Evolutionary conservation across 345 rosid genomes (phyloP).

Genomic region (Citrus maxima): DNA sequence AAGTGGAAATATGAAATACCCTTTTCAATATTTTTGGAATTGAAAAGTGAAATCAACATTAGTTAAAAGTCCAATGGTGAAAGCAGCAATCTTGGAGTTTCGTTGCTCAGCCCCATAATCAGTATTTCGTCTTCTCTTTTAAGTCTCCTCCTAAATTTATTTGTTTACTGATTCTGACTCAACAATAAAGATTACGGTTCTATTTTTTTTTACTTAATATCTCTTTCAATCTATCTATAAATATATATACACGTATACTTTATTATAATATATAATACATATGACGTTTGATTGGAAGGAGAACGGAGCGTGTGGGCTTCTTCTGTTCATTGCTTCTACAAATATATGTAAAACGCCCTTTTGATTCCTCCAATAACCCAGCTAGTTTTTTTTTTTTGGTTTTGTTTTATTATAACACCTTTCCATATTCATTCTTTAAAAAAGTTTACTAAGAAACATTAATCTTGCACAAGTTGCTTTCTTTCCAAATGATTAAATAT

Average conservation of each 20-base stretch:
- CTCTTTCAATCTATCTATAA: background rate
- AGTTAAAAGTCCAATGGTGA: constrained; percentile 3
- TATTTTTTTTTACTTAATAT: background rate
- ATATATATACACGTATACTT: background rate
- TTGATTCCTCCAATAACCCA: constrained; percentile 22
- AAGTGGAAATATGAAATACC: background rate
- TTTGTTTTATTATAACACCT: background rate
- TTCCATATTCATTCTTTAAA: constrained; percentile 15
- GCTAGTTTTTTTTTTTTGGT: constrained; percentile 15
- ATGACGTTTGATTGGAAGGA: constrained; percentile 49
- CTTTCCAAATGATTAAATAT: constrained; percentile 20
- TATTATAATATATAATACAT: constrained; percentile 33
- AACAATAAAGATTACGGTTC: background rate
- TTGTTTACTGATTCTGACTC: background rate
- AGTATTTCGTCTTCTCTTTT: background rate
- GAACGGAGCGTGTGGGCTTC: constrained; percentile 52
- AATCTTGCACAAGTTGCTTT: constrained; percentile 22
- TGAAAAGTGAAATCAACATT: background rate
- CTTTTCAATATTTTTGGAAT: background rate
- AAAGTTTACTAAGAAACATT: constrained; percentile 5
- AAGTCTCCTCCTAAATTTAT: background rate
- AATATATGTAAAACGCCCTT: constrained; percentile 2
- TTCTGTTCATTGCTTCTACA: constrained; percentile 22
- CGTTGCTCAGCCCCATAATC: background rate
- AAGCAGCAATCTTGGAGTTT: background rate